Base-by-base conservation (phyloP, 495 filamentous ascomycete genomes). In the Penicillium longicatenatum region DNA sequence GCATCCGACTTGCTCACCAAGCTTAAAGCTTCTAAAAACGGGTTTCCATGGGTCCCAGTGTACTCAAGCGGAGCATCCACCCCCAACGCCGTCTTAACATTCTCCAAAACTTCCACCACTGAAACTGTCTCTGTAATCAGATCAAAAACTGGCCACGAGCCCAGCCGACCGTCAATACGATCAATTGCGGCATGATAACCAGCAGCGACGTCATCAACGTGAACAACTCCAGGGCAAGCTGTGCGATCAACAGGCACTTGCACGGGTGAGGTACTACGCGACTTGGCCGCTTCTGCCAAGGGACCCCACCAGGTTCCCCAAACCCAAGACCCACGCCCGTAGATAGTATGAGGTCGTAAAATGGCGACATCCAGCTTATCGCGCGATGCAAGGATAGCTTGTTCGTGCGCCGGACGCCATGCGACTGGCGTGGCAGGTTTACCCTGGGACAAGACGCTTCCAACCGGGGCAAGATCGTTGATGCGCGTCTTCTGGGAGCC, bases 131-230 rank as follows among this genome's bases (percentile, higher is more conserved):
- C 69, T 41, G 67, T 70, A 20, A 72, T 52, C 7, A 80, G 65
- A 62, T 78, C 72, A 66, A 80, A 80, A 6, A 80, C 63, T 2
- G 76, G 77, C 61, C 73, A 76, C 1, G 70, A 51, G 17, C 71
- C 68, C 11, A 66, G 63, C 16, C 66, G 63, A 4, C 69, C 30
- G 14, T 63, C 52, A 22, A 79, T 51, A 21, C 70, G 67, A 37
- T 80, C 76, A 33, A 79, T 59, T 1, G 70, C 71, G 0, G 54
- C 58, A 51, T 66, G 64, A 14, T 74, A 65, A 0, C 60, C 76
- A 20, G 61, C 48, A 2, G 70, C 76, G 9, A 67, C 66, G 63
- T 77, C 76, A 47, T 78, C 76, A 17, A 79, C 66, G 52, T 79
- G 76, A 4, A 75, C 53, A 10, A 70, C 52, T 1, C 66, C 67